These are phyloP conservation scores for Capsicum pubescens DNA, from an alignment of 257 asterid species.

Conservation along the genomic window DNA sequence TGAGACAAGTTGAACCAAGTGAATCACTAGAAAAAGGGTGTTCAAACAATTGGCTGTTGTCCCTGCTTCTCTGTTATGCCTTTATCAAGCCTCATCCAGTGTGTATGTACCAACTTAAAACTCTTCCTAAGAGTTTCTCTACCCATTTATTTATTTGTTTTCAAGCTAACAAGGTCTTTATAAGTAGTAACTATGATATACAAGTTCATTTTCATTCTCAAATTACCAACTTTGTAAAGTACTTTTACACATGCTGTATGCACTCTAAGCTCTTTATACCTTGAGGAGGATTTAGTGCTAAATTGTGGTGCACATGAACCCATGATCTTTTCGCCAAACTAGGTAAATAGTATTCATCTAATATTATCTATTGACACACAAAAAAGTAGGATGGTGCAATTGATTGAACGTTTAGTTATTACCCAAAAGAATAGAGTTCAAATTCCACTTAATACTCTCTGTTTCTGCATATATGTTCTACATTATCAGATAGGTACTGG, in stretches of 20 bases:
- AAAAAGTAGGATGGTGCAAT: too few species aligned
- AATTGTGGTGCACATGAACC: too few species aligned
- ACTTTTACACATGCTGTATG: background rate
- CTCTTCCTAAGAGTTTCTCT: background rate
- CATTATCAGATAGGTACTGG: background rate
- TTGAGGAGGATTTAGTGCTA: too few species aligned
- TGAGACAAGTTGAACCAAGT: slow-evolving; percentile 18
- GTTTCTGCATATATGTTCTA: background rate
- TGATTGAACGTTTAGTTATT: too few species aligned
- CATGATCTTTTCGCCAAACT: too few species aligned
- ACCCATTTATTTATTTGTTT: background rate
- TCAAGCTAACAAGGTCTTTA: background rate
- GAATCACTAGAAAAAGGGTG: background rate
- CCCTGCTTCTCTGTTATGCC: background rate
- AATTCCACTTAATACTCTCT: too few species aligned
- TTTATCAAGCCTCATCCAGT: background rate
- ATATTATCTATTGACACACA: too few species aligned
- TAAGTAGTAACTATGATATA: background rate
- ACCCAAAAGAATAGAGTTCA: too few species aligned
- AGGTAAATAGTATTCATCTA: too few species aligned
- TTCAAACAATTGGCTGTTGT: background rate
- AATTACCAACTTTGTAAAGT: background rate
- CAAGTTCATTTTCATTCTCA: slow-evolving; percentile 1
- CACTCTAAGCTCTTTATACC: background rate
- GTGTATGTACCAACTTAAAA: background rate